Evolutionary conservation across 225 moss, liverwort and hornwort genomes (phyloP).

Genomic region (Sphagnum tenellum): DNA sequence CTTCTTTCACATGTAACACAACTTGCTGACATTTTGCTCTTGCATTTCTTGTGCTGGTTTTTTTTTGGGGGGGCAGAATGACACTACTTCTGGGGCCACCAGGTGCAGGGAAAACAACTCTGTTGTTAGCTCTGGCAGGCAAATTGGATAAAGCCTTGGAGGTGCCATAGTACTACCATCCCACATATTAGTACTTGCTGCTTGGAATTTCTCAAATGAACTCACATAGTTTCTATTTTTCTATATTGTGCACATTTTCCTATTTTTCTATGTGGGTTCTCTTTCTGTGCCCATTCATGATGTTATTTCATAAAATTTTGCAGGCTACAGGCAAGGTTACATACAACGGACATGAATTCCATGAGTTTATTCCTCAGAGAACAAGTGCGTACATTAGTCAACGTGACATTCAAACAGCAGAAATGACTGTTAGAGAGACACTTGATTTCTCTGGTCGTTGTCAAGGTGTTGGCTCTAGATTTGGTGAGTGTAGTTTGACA

Average conservation of each 20-base stretch:
- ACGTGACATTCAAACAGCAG: slow-evolving; percentile 68
- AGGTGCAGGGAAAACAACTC: slow-evolving; percentile 21
- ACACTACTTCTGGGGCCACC: slow-evolving; percentile 27
- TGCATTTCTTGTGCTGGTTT: no score
- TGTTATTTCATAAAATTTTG: no score
- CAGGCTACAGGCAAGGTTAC: slow-evolving; percentile 49
- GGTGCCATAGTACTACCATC: background rate
- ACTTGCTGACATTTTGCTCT: no score
- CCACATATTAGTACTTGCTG: no score
- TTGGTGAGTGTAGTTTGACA: slow-evolving; percentile 20
- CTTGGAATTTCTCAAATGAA: no score
- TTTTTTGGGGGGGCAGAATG: slow-evolving; percentile 1
- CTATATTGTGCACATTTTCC: no score
- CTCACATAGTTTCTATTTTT: no score
- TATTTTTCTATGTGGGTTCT: no score
- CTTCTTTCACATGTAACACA: no score
- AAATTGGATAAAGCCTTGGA: slow-evolving; percentile 11
- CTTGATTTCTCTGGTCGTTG: slow-evolving; percentile 69
- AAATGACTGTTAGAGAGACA: slow-evolving; percentile 80
- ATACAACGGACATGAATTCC: slow-evolving; percentile 64
- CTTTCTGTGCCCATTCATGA: no score
- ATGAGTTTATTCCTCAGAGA: slow-evolving; percentile 63
- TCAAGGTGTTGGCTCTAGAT: slow-evolving; percentile 75
- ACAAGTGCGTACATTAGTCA: slow-evolving; percentile 82
- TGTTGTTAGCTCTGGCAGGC: slow-evolving; percentile 22